Conservation (phyloP, 345 rosid species). For the Pseudoturritis turrita region DNA sequence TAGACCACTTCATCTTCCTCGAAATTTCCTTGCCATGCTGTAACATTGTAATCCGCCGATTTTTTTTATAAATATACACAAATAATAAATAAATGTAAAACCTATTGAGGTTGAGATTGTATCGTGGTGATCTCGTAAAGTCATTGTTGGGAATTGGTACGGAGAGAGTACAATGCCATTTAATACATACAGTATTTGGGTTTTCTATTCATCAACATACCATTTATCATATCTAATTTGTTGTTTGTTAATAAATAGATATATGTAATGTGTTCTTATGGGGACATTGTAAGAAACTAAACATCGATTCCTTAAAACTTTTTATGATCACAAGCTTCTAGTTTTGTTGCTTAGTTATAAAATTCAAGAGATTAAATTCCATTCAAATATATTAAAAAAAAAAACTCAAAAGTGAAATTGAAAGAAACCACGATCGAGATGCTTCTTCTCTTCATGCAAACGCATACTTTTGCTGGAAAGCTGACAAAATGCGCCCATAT, state of each 20-base stretch:
- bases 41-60: not conserved
- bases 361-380: not conserved
- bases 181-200: not conserved
- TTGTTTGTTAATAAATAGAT: not conserved
- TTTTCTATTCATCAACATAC: slow-evolving; percentile 12
- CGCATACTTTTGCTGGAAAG: slow-evolving; percentile 26
- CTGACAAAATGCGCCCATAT: slow-evolving; percentile 24
- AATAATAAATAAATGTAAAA: not conserved
- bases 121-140: slow-evolving; percentile 6
- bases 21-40: slow-evolving; percentile 16
- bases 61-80: not conserved
- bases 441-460: slow-evolving; percentile 28
- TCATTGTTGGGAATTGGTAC: slow-evolving; percentile 14
- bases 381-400: not conserved
- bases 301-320: not conserved
- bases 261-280: not conserved
- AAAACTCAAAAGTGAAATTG: slow-evolving; percentile 1
- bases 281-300: not conserved
- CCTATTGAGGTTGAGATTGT: not conserved
- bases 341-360: not conserved
- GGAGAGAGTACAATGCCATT: slow-evolving; percentile 6
- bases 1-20: slow-evolving; percentile 8
- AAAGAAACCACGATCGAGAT: slow-evolving; percentile 26
- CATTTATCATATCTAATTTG: not conserved
- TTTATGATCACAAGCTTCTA: not conserved